Percentiles rank a stretch among this genome's conserved stretches.
These are phyloP conservation scores for Lactarius evosmus DNA, from an alignment of 768 basidiomycete species.

Conservation along the genomic window DNA sequence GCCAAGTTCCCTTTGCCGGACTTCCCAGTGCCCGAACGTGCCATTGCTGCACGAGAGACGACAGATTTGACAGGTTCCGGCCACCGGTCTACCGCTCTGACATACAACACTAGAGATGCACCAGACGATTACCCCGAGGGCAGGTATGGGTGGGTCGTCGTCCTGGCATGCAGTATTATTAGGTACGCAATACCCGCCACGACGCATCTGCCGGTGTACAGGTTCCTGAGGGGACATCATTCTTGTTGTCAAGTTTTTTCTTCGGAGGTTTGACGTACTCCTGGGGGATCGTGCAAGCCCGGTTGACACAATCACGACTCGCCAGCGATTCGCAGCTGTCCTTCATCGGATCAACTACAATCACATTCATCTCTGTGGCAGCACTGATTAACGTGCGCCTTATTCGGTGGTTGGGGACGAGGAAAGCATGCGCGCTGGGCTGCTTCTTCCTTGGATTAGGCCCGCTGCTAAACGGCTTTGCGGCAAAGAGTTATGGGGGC, in stretches of 20 bases:
- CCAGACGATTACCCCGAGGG: slow-evolving; percentile 32
- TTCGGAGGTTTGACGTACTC: background rate
- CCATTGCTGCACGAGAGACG: background rate
- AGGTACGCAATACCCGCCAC: slow-evolving; percentile 26
- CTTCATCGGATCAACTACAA: slow-evolving; percentile 36
- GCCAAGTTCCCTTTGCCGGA: background rate
- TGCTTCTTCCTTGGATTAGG: slow-evolving; percentile 34
- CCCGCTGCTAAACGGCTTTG: slow-evolving; percentile 33
- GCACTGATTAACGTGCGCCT: slow-evolving; percentile 34
- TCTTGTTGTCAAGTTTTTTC: background rate
- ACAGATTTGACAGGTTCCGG: background rate
- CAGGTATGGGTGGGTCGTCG: slow-evolving; percentile 37
- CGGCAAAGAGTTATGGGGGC: slow-evolving; percentile 29
- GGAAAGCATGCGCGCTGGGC: slow-evolving; percentile 32
- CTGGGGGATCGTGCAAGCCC: slow-evolving; percentile 30
- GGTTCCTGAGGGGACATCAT: background rate
- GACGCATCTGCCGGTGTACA: background rate
- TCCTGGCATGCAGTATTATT: slow-evolving; percentile 33
- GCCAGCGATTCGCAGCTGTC: slow-evolving; percentile 32
- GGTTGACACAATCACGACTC: slow-evolving; percentile 32
- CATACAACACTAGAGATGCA: background rate
- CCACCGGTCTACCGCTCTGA: background rate
- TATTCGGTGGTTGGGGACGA: slow-evolving; percentile 35
- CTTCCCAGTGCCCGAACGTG: background rate
- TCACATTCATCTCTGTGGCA: slow-evolving; percentile 34